A percentile compares a stretch with the other conserved stretches of the same genome.
Evolutionary conservation across 305 asterid species (phyloP).

Genomic region (Fraxinus platypoda): DNA sequence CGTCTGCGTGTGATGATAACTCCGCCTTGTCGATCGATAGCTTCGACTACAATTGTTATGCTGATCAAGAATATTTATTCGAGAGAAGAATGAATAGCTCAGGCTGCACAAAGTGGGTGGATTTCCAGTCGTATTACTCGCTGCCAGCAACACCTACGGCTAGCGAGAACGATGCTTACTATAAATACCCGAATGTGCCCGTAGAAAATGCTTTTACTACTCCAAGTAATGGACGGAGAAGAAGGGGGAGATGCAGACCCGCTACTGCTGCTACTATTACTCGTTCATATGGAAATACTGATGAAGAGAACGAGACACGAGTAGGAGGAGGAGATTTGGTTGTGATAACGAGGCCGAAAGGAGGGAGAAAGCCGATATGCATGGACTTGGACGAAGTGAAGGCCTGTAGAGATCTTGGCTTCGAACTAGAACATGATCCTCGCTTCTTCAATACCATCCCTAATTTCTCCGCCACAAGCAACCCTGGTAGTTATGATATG

Average conservation of each 20-base stretch:
- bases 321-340: background rate
- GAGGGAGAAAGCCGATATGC: conserved; percentile 15
- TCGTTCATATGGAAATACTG: background rate
- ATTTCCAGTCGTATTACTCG: background rate
- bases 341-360: conserved; percentile 20
- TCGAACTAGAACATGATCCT: conserved; percentile 10
- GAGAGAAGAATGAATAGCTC: background rate
- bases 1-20: background rate
- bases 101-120: background rate
- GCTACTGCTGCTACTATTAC: background rate
- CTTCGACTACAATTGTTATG: background rate
- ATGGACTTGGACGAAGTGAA: conserved; percentile 19
- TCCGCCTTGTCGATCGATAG: background rate
- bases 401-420: conserved; percentile 20
- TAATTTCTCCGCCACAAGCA: background rate
- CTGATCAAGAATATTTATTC: background rate
- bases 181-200: background rate
- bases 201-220: background rate
- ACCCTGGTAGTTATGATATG: background rate
- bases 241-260: background rate
- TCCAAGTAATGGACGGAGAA: background rate
- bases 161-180: background rate
- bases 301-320: background rate
- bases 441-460: background rate
- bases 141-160: background rate